phyloP scores from a whole-genome alignment of 2,329 filamentous ascomycete species.

The Didymella keratinophila region DNA sequence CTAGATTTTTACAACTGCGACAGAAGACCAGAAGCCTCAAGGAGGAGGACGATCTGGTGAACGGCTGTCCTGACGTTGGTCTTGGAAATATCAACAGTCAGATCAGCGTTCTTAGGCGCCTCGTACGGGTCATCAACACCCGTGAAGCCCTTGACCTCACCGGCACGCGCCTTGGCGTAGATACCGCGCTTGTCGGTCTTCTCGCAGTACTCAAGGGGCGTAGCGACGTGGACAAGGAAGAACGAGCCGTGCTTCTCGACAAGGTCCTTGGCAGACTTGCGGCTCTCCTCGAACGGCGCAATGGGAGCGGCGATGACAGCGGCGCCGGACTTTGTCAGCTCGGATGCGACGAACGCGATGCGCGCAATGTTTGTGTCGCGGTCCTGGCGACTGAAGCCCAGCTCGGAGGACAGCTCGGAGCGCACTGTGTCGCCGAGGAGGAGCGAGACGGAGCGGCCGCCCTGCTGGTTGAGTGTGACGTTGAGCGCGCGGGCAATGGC shows the following conservation, averaged over 20 bases:
- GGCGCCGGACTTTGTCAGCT: constrained; percentile 90
- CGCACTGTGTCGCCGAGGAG: constrained; percentile 96
- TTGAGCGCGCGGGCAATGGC: constrained; percentile 94
- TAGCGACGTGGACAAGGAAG: constrained; percentile 94
- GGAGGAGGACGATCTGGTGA: constrained; percentile 92
- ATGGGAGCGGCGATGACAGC: constrained; percentile 97
- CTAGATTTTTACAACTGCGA: constrained; percentile 59
- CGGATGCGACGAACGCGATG: constrained; percentile 94
- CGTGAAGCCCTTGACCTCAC: constrained; percentile 97
- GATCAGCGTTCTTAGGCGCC: constrained; percentile 78
- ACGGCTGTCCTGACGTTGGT: constrained; percentile 91
- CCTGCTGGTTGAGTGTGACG: constrained; percentile 97
- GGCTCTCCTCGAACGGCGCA: constrained; percentile 84
- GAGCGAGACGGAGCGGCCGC: constrained; percentile 91
- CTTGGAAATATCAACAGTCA: constrained; percentile 85
- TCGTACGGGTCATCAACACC: constrained; percentile 98
- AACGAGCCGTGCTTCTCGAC: constrained; percentile 90
- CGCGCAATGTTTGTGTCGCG: constrained; percentile 94
- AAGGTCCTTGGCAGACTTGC: constrained; percentile 80
- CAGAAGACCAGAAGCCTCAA: constrained; percentile 88
- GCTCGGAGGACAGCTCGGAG: constrained; percentile 88
- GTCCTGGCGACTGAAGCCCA: constrained; percentile 93
- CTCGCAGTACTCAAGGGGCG: constrained; percentile 89
- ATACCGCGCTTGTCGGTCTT: constrained; percentile 93
- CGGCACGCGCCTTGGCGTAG: constrained; percentile 81